A percentile compares a stretch with the other conserved stretches of the same genome.
Conservation (phyloP, 441 rosid genomes). For the Gossypium lobatum region DNA sequence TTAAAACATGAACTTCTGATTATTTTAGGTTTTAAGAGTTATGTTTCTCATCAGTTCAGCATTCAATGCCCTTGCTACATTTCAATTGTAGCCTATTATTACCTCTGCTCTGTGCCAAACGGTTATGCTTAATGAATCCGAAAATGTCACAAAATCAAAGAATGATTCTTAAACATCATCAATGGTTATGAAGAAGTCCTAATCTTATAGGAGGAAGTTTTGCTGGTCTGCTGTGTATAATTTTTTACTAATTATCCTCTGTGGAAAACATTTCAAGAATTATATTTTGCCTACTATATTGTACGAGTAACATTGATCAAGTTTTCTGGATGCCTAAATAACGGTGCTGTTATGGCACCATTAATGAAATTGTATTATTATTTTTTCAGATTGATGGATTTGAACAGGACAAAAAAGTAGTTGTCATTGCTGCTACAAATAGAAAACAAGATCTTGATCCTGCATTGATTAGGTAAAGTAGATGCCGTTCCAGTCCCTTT, state of each 20-base stretch:
- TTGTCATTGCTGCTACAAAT: conserved; percentile 88
- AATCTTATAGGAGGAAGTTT: not conserved
- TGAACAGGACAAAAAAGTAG: conserved; percentile 86
- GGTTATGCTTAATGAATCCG: not conserved
- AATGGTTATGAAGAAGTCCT: not conserved
- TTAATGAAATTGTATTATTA: conserved; percentile 2
- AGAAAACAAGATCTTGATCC: conserved; percentile 95
- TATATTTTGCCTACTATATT: not conserved
- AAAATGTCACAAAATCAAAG: not conserved
- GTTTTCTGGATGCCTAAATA: not conserved
- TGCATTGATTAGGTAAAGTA: conserved; percentile 66
- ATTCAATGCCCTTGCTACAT: not conserved
- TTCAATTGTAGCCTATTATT: not conserved
- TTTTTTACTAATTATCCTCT: not conserved
- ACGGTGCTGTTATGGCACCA: not conserved
- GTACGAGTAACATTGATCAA: not conserved
- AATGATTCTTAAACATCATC: not conserved
- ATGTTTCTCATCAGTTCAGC: not conserved
- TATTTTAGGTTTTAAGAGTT: conserved; percentile 10
- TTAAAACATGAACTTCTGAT: not conserved
- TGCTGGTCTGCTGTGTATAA: not conserved
- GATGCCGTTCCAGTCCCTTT: not conserved
- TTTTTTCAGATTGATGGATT: conserved; percentile 80
- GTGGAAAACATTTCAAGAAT: not conserved
- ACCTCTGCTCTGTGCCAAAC: not conserved